Conservation (phyloP, 768 basidiomycete species). For the Leccinum incarnatum region DNA sequence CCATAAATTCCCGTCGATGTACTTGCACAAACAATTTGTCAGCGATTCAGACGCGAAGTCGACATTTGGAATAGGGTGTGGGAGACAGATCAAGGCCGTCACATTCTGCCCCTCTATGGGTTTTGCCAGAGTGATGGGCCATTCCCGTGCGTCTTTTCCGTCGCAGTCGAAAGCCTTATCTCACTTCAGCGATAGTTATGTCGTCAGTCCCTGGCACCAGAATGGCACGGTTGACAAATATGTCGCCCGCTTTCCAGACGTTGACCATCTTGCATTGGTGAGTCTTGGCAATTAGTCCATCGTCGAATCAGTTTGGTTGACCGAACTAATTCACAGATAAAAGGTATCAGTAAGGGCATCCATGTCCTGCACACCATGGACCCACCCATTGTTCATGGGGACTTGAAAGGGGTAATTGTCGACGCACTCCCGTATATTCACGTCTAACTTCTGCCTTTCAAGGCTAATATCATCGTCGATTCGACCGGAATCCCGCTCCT, state of each 20-base stretch:
- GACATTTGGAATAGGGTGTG: conserved; percentile 55
- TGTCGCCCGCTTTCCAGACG: conserved; percentile 38
- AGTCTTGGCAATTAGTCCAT: neutral
- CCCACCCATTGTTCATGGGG: conserved; percentile 53
- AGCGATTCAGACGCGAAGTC: conserved; percentile 55
- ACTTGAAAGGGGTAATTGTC: conserved; percentile 47
- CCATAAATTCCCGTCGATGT: neutral
- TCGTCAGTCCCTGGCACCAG: conserved; percentile 57
- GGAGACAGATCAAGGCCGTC: conserved; percentile 47
- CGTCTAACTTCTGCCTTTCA: neutral
- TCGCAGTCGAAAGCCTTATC: neutral
- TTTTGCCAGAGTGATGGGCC: conserved; percentile 56
- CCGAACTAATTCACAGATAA: conserved; percentile 37
- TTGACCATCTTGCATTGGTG: conserved; percentile 47
- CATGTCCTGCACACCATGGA: conserved; percentile 48
- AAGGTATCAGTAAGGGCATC: conserved; percentile 45
- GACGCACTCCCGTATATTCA: neutral
- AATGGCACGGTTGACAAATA: conserved; percentile 51
- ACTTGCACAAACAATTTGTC: conserved; percentile 2
- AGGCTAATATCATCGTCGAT: conserved; percentile 52
- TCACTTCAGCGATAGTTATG: conserved; percentile 38
- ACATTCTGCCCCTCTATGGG: conserved; percentile 58
- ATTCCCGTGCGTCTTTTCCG: conserved; percentile 42
- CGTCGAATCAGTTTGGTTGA: neutral
- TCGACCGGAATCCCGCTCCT: conserved; percentile 45